A percentile compares a stretch with the other conserved stretches of the same genome.
These are phyloP conservation scores for Ogataea paraovalis DNA, from an alignment of 805 yeast genomes.

Conservation along the genomic window DNA sequence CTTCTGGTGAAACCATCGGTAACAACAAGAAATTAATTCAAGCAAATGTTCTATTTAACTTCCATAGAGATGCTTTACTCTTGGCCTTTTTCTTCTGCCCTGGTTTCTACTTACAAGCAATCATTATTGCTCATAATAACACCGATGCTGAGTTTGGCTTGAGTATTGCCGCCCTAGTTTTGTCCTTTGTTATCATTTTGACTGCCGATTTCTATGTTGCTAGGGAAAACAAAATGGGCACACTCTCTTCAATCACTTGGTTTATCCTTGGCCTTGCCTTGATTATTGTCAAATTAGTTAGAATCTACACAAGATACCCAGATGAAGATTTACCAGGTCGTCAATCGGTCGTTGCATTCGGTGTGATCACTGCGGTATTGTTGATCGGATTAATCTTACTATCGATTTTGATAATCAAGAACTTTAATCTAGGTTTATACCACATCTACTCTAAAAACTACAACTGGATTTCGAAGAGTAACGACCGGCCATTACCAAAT, in stretches of 20 bases:
- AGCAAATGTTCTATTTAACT: conserved; percentile 34
- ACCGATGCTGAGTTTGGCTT: conserved; percentile 37
- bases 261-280: conserved; percentile 36
- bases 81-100: conserved; percentile 38
- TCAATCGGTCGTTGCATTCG: conserved; percentile 38
- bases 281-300: conserved; percentile 37
- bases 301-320: conserved; percentile 30
- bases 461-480: conserved; percentile 11
- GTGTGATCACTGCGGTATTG: conserved; percentile 34
- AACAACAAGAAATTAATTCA: conserved; percentile 32
- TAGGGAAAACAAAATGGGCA: conserved; percentile 27
- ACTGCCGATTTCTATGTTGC: conserved; percentile 35
- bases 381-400: conserved; percentile 26
- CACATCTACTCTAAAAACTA: conserved; percentile 12
- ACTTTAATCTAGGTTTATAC: conserved; percentile 12
- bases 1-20: conserved; percentile 31
- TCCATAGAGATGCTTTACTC: conserved; percentile 33
- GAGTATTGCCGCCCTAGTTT: conserved; percentile 25
- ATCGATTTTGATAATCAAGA: conserved; percentile 9
- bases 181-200: conserved; percentile 31
- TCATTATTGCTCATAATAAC: conserved; percentile 36
- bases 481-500: neutral
- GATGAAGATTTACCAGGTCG: conserved; percentile 38
- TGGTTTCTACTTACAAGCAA: conserved; percentile 41
- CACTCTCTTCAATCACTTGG: conserved; percentile 22